Evolutionary conservation across 257 asterid genomes (phyloP), one percentile per base, ranked within the genome.

Genomic region (Solanum piurae): DNA sequence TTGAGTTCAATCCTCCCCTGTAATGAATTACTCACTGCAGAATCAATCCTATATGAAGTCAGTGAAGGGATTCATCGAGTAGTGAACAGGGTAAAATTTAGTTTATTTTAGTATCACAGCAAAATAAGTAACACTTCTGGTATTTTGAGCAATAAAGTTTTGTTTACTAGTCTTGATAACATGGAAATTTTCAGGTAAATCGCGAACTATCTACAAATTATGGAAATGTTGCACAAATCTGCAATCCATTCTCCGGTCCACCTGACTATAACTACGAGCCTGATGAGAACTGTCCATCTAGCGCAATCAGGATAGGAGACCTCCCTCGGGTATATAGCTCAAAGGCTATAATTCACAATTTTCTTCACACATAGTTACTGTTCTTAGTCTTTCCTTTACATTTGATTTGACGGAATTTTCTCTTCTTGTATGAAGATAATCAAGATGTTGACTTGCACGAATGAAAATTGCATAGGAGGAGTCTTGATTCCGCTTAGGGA

Each of bases 201-300:
- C 20, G 37, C 13, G 95, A 94, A 91, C 91, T 96, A 86, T 90
- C 97, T 3, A 86, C 77, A 23, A 86, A 94, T 52, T 95, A 86
- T 37, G 96, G 96, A 31, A 91, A 93, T 85, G 52, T 94, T 44
- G 88, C 94, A 42, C 98, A 94, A 18, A 93, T 96, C 33, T 96
- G 99, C 94, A 95, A 96, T 87, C 99, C 99, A 10, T 96, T 96
- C 92, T 94, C 98, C 1, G 91, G 90, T 3, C 96, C 98, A 33
- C 98, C 99, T 16, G 83, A 75, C 34, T 91, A 94, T 38, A 87
- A 89, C 69, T 95, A 91, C 84, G 94, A 92, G 86, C 96, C 98
- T 0, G 87, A 87, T 86, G 31, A 82, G 44, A 87, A 88, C 31
- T 96, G 99, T 58, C 89, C 96, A 9, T 83, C 91, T 16, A 74